Base-by-base conservation (phyloP, 2,329 filamentous ascomycete genomes). In the Blastomyces percursus region DNA sequence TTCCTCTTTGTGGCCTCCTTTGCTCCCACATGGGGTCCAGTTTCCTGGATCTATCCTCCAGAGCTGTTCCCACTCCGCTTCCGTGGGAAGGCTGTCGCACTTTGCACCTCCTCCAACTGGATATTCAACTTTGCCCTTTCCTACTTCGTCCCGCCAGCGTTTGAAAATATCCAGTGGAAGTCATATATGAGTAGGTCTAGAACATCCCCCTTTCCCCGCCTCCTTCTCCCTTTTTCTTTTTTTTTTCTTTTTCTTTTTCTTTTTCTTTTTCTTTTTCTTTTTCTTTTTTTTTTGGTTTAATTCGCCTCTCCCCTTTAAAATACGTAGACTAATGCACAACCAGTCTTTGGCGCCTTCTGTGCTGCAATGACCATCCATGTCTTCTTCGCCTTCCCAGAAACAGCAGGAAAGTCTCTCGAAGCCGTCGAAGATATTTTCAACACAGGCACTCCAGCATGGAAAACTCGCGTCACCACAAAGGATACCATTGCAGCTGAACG, bases 381-480 rank as follows among this genome's bases (percentile, higher is more conserved):
- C 71, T 80, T 82, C 71, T 76, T 89, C 62, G 72, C 77, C 8
- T 83, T 82, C 63, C 85, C 85, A 0, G 80, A 88, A 73, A 89
- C 86, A 0, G 82, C 83, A 60, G 85, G 85, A 8, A 86, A 83
- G 73, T 84, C 85, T 0, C 81, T 89, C 1, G 87, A 90, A 70
- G 86, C 89, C 72, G 85, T 89, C 75, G 85, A 87, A 64, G 83
- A 84, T 12, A 83, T 89, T 63, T 89, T 90, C 50, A 3, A 11
- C 2, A 11, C 4, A 3, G 14, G 35, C 19, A 52, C 14, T 19
- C 55, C 55, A 27, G 61, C 61, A n/a, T 62, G 61, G 61, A 62
- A 59, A n/a, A 62, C 61, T 14, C 38, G 44, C 16, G 46, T 62
- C 32, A 38, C 35, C 12, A 62, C 54, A 24, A 62, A 59, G 27